These are phyloP conservation scores for Tylopilus rubrobrunneus DNA, from an alignment of 768 basidiomycete species.

Conservation along the genomic window DNA sequence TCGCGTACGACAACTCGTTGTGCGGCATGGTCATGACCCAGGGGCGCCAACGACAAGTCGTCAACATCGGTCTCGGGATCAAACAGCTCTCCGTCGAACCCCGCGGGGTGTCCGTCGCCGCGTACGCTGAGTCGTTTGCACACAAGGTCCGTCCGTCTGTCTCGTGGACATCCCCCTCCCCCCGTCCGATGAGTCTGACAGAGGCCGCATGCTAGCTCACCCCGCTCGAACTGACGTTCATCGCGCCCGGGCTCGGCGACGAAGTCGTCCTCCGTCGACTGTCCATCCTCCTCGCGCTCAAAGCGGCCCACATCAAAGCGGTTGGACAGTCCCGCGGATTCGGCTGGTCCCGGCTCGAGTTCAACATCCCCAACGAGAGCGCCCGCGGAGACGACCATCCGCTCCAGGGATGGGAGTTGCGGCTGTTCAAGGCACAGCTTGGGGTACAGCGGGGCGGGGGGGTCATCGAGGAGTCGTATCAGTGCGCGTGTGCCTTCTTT, in stretches of 20 bases:
- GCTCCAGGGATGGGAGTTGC: conserved; percentile 82
- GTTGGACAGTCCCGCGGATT: conserved; percentile 80
- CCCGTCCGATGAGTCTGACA: not conserved
- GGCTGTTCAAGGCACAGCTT: conserved; percentile 70
- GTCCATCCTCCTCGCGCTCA: conserved; percentile 74
- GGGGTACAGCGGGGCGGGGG: conserved; percentile 58
- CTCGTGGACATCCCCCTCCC: too few relatives aligned
- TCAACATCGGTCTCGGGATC: conserved; percentile 80
- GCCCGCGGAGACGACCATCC: conserved; percentile 67
- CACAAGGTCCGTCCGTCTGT: conserved; percentile 57
- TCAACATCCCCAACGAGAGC: conserved; percentile 62
- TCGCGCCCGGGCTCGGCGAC: conserved; percentile 50
- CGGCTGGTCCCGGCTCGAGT: conserved; percentile 78
- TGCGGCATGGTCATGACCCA: conserved; percentile 88
- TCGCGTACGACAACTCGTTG: conserved; percentile 59
- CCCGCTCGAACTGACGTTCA: conserved; percentile 48
- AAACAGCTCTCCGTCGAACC: conserved; percentile 65
- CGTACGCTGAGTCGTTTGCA: conserved; percentile 68
- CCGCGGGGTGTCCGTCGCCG: conserved; percentile 49
- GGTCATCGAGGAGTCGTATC: conserved; percentile 61
- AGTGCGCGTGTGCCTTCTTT: conserved; percentile 77
- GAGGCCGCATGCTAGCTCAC: conserved; percentile 33
- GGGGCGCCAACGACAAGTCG: conserved; percentile 67
- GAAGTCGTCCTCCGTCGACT: conserved; percentile 69
- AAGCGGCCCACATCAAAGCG: conserved; percentile 79